These are phyloP conservation scores for Clarireedia hainanense DNA, from an alignment of 2,329 filamentous ascomycete species.

Conservation along the genomic window DNA sequence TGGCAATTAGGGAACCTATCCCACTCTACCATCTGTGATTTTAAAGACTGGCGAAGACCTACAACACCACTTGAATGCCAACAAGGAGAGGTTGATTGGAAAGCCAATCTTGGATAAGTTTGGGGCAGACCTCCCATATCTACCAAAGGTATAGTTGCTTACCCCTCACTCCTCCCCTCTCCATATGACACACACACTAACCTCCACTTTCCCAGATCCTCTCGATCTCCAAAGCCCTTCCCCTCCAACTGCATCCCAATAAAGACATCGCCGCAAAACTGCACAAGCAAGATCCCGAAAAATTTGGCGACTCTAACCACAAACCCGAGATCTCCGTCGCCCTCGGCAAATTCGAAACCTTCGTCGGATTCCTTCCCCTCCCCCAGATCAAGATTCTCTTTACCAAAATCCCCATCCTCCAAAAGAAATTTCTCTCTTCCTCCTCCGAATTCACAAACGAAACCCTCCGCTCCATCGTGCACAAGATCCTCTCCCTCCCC, in stretches of 20 bases:
- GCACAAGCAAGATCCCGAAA: constrained; percentile 54
- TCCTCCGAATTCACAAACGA: constrained; percentile 40
- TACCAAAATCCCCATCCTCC: constrained; percentile 18
- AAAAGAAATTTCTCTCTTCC: constrained; percentile 6
- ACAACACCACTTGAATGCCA: constrained; percentile 52
- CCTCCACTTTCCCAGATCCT: constrained; percentile 42
- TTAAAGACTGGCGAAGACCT: constrained; percentile 55
- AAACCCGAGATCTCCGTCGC: constrained; percentile 75
- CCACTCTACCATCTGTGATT: constrained; percentile 58
- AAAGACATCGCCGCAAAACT: constrained; percentile 57
- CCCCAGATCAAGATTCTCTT: constrained; percentile 51
- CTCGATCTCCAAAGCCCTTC: constrained; percentile 67
- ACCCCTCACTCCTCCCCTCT: not conserved
- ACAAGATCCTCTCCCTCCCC: constrained; percentile 39
- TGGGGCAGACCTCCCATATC: constrained; percentile 58
- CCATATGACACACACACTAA: not conserved
- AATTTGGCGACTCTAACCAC: constrained; percentile 63
- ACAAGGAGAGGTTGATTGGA: constrained; percentile 57
- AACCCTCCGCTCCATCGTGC: constrained; percentile 44
- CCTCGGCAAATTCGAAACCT: constrained; percentile 64
- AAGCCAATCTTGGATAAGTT: constrained; percentile 52
- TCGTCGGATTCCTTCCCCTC: constrained; percentile 66
- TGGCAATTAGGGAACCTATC: constrained; percentile 68
- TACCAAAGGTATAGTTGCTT: constrained; percentile 50
- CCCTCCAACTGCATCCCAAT: constrained; percentile 68